A percentile compares a stretch with the other conserved stretches of the same genome.
Evolutionary conservation across 805 yeast genomes (phyloP).

Genomic region (Hanseniaspora nectarophila): DNA sequence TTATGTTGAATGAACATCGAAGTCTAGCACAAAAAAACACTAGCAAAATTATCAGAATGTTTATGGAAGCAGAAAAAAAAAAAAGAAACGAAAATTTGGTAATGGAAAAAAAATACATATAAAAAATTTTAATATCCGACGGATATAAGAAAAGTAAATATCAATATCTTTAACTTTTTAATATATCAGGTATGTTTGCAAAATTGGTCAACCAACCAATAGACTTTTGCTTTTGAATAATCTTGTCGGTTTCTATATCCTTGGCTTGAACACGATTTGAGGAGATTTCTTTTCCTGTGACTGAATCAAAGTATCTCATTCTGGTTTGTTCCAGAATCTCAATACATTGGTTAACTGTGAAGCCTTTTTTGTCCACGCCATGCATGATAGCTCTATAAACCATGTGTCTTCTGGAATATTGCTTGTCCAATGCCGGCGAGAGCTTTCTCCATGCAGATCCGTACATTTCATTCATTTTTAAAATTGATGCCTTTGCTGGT

Average conservation of each 20-base stretch:
- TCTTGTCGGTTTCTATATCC: neutral
- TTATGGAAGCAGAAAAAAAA: too few relatives aligned
- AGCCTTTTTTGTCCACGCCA: constrained; percentile 35
- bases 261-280: neutral
- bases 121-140: too few relatives aligned
- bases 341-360: constrained; percentile 33
- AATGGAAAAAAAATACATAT: too few relatives aligned
- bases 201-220: constrained; percentile 36
- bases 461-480: constrained; percentile 37
- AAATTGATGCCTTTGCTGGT: constrained; percentile 42
- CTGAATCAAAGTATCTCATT: constrained; percentile 26
- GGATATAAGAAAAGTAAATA: too few relatives aligned
- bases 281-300: neutral
- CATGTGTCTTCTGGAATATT: constrained; percentile 42
- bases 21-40: too few relatives aligned
- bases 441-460: constrained; percentile 43
- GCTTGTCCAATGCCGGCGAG: constrained; percentile 41
- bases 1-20: too few relatives aligned
- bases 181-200: constrained; percentile 28
- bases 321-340: constrained; percentile 38
- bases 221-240: constrained; percentile 24
- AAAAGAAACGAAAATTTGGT: too few relatives aligned
- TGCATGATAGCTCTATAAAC: constrained; percentile 45
- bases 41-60: too few relatives aligned
- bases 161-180: neutral